A percentile compares a stretch with the other conserved stretches of the same genome.
Evolutionary conservation across 2,329 filamentous ascomycete genomes (phyloP).

Genomic region (Ophiostoma australiae): DNA sequence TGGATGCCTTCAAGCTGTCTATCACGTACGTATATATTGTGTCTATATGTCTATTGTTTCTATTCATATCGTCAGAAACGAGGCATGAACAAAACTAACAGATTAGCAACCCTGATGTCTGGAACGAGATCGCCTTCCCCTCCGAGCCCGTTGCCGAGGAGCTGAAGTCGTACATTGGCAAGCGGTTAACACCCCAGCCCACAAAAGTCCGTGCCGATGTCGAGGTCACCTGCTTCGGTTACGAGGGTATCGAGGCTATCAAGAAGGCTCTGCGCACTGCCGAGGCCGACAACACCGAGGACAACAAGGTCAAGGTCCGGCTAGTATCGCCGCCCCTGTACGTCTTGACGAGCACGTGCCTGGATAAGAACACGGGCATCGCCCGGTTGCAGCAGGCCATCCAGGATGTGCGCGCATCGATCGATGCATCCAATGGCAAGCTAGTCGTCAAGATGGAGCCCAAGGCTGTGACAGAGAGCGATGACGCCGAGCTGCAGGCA

Average conservation of each 20-base stretch:
- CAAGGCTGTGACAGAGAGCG: slow-evolving; percentile 97
- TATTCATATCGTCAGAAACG: not conserved
- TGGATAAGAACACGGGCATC: slow-evolving; percentile 89
- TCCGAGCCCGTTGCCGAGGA: slow-evolving; percentile 81
- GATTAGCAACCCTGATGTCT: slow-evolving; percentile 82
- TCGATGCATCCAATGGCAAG: slow-evolving; percentile 70
- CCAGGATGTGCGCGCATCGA: slow-evolving; percentile 74
- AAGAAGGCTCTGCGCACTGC: slow-evolving; percentile 88
- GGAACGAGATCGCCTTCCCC: slow-evolving; percentile 87
- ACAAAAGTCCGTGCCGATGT: slow-evolving; percentile 98
- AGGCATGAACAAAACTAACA: not conserved
- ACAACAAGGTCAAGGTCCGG: slow-evolving; percentile 95
- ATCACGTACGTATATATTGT: slow-evolving; percentile 66
- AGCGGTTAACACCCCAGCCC: slow-evolving; percentile 94
- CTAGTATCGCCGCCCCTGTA: slow-evolving; percentile 97
- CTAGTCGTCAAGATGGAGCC: slow-evolving; percentile 96
- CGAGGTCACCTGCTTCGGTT: slow-evolving; percentile 90
- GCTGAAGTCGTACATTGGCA: slow-evolving; percentile 91
- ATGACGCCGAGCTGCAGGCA: slow-evolving; percentile 92
- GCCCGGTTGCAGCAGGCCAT: slow-evolving; percentile 82
- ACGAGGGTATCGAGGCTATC: slow-evolving; percentile 97
- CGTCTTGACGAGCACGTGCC: slow-evolving; percentile 88
- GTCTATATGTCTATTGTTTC: not conserved
- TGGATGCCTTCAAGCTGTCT: slow-evolving; percentile 97
- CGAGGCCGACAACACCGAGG: slow-evolving; percentile 84